A percentile compares a stretch with the other conserved stretches of the same genome.
Conservation (phyloP, 345 rosid species). For the Triadica sebifera region DNA sequence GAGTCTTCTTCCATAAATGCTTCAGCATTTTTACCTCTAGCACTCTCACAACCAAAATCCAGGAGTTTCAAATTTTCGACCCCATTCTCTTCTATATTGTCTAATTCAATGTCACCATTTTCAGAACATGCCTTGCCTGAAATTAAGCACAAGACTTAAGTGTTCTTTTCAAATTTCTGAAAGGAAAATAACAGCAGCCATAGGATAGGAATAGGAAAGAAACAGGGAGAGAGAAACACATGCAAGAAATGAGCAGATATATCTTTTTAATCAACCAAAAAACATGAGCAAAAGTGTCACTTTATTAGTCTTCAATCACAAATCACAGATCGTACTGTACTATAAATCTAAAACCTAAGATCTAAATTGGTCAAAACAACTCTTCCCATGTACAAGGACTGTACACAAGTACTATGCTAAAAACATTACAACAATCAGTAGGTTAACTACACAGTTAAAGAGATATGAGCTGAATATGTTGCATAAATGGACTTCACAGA, state of each 20-base stretch:
- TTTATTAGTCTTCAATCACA: slow-evolving; percentile 10
- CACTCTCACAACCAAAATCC: slow-evolving; percentile 24
- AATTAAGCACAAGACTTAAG: slow-evolving; percentile 29
- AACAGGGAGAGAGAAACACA: neutral
- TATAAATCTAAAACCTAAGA: slow-evolving; percentile 4
- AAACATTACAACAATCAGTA: slow-evolving; percentile 14
- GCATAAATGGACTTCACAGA: slow-evolving; percentile 42
- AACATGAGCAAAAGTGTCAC: neutral
- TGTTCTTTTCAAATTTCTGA: slow-evolving; percentile 5
- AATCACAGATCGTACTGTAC: slow-evolving; percentile 2
- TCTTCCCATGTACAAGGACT: slow-evolving; percentile 21
- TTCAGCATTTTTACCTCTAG: slow-evolving; percentile 30
- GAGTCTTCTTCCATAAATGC: slow-evolving; percentile 32
- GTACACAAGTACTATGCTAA: slow-evolving; percentile 20
- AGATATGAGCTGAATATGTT: slow-evolving; percentile 29
- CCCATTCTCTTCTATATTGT: slow-evolving; percentile 23
- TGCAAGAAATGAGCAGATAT: slow-evolving; percentile 5
- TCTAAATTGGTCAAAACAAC: slow-evolving; percentile 14
- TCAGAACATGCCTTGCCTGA: slow-evolving; percentile 46
- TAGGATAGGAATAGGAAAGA: neutral
- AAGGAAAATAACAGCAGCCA: neutral
- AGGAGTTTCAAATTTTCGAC: slow-evolving; percentile 18
- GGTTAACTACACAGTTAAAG: slow-evolving; percentile 25
- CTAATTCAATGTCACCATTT: slow-evolving; percentile 32
- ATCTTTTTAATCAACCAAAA: slow-evolving; percentile 9